Evolutionary conservation across 768 basidiomycete genomes (phyloP).

Genomic region (Pleurotus citrinopileatus): DNA sequence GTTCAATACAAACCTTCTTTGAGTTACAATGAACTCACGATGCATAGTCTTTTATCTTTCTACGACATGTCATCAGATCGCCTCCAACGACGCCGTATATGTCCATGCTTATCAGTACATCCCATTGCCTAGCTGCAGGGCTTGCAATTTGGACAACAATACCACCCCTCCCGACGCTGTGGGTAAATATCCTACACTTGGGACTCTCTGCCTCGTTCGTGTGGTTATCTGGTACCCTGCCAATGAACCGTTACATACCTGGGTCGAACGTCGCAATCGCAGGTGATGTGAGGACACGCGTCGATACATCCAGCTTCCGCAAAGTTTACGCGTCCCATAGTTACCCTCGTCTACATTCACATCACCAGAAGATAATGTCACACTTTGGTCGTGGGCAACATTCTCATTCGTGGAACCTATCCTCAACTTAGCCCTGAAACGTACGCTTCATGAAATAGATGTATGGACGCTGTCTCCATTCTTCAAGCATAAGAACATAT

Average conservation of each 20-base stretch:
- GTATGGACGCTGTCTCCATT: conserved; percentile 69
- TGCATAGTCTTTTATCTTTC: conserved; percentile 40
- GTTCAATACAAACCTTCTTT: conserved; percentile 16
- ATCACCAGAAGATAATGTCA: conserved; percentile 64
- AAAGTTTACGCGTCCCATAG: conserved; percentile 28
- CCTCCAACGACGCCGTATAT: conserved; percentile 53
- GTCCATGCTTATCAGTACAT: conserved; percentile 38
- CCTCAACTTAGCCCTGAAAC: conserved; percentile 45
- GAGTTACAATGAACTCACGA: conserved; percentile 9
- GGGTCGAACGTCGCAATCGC: conserved; percentile 46
- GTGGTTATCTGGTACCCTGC: conserved; percentile 56
- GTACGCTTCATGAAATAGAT: conserved; percentile 48
- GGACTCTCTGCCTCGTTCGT: conserved; percentile 35
- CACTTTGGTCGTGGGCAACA: conserved; percentile 62
- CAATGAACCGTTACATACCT: conserved; percentile 43
- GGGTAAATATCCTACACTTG: conserved; percentile 27
- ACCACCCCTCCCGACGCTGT: conserved; percentile 13
- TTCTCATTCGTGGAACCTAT: conserved; percentile 67
- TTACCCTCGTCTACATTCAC: conserved; percentile 43
- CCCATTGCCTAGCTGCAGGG: conserved; percentile 24
- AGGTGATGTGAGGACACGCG: conserved; percentile 37
- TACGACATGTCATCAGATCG: conserved; percentile 36
- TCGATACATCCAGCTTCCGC: conserved; percentile 8
- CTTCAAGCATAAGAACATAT: conserved; percentile 66
- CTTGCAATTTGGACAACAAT: conserved; percentile 5